phyloP scores from a whole-genome alignment of 169 alveolate species.

The Besnoitia besnoiti region DNA sequence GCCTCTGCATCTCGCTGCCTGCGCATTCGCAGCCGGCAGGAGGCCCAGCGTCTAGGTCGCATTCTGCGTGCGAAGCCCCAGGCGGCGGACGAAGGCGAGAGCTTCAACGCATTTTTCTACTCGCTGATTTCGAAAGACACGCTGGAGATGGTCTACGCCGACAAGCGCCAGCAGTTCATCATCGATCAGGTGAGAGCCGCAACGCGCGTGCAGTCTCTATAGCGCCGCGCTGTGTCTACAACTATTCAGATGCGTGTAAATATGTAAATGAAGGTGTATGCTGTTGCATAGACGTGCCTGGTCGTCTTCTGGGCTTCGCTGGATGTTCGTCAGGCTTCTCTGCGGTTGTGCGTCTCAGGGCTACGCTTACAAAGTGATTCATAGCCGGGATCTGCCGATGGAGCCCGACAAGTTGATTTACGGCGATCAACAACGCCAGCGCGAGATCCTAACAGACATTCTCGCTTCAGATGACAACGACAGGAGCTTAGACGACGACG shows the following conservation, averaged over 20 bases:
- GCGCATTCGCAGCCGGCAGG: slow-evolving; percentile 91
- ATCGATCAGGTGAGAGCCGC: slow-evolving; percentile 91
- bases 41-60: slow-evolving; percentile 99
- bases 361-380: slow-evolving; percentile 68
- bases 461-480: slow-evolving; percentile 60
- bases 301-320: not conserved
- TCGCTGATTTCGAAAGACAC: slow-evolving; percentile 97
- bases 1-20: not conserved
- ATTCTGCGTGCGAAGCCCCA: slow-evolving; percentile 97
- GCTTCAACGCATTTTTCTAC: slow-evolving; percentile 95
- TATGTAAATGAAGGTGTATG: not conserved
- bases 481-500: slow-evolving; percentile 63
- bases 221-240: not conserved
- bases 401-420: slow-evolving; percentile 55
- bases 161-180: slow-evolving; percentile 96
- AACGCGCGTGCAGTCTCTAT: not conserved
- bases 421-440: slow-evolving; percentile 54
- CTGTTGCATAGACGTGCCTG: not conserved
- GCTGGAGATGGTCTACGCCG: slow-evolving; percentile 95
- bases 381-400: slow-evolving; percentile 55
- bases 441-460: slow-evolving; percentile 50
- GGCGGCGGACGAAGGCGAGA: slow-evolving; percentile 66
- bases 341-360: slow-evolving; percentile 24
- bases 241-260: too few species aligned
- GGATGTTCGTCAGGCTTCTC: not conserved